These are phyloP conservation scores for Brettanomyces naardenensis DNA, from an alignment of 805 yeast species.

Conservation along the genomic window DNA sequence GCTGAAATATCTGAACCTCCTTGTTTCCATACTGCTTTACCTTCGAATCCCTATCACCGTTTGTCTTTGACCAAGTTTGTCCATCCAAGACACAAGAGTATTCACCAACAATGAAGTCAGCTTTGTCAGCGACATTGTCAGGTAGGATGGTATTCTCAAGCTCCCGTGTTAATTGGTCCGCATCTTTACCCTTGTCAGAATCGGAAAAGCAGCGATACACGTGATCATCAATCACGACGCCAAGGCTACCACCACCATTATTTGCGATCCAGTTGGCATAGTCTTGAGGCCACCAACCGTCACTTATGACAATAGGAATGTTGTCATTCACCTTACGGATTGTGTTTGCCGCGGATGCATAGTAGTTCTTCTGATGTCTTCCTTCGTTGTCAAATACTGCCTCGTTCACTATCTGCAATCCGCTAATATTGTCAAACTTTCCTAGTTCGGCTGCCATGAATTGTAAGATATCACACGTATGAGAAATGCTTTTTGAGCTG, in stretches of 20 bases:
- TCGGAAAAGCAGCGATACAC: slow-evolving; percentile 82
- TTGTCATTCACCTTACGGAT: slow-evolving; percentile 47
- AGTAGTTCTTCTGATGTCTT: slow-evolving; percentile 48
- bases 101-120: slow-evolving; percentile 79
- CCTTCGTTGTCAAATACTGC: slow-evolving; percentile 55
- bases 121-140: slow-evolving; percentile 32
- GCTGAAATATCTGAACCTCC: slow-evolving; percentile 40
- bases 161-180: slow-evolving; percentile 54
- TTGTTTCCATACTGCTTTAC: slow-evolving; percentile 54
- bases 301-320: slow-evolving; percentile 76
- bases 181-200: slow-evolving; percentile 56
- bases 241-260: slow-evolving; percentile 35
- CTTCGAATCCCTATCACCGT: slow-evolving; percentile 40
- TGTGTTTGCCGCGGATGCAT: slow-evolving; percentile 51
- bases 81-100: slow-evolving; percentile 83
- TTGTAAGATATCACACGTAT: slow-evolving; percentile 43
- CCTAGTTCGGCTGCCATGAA: slow-evolving; percentile 56
- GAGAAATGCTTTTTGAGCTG: slow-evolving; percentile 30
- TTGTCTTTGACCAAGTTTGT: slow-evolving; percentile 53
- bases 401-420: slow-evolving; percentile 82
- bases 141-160: slow-evolving; percentile 43
- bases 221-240: slow-evolving; percentile 77
- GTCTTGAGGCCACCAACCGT: slow-evolving; percentile 87
- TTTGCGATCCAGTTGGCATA: slow-evolving; percentile 62
- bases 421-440: slow-evolving; percentile 61